Evolutionary conservation across 306 rosid species (phyloP).

Genomic region (Vigna hirtella): DNA sequence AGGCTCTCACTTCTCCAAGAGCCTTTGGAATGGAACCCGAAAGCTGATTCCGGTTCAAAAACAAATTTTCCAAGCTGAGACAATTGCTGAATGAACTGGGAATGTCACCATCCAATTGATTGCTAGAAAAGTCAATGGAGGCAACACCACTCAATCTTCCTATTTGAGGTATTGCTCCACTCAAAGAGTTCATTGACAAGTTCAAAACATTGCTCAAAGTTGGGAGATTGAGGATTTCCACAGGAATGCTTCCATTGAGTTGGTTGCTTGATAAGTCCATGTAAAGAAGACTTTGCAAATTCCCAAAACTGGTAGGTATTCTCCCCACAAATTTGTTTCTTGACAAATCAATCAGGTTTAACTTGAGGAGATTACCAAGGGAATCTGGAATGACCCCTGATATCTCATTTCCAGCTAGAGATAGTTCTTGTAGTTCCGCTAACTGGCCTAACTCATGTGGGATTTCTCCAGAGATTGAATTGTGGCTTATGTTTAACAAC

Average conservation of each 20-base stretch:
- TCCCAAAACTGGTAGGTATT: slow-evolving; percentile 60
- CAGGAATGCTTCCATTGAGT: slow-evolving; percentile 69
- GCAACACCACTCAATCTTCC: slow-evolving; percentile 47
- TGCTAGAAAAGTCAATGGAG: slow-evolving; percentile 66
- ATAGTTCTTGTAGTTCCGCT: slow-evolving; percentile 55
- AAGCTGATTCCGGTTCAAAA: slow-evolving; percentile 58
- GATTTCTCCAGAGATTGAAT: slow-evolving; percentile 65
- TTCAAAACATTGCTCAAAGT: slow-evolving; percentile 63
- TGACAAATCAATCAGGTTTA: slow-evolving; percentile 66
- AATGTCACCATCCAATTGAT: slow-evolving; percentile 60
- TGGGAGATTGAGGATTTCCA: slow-evolving; percentile 59
- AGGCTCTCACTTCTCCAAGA: slow-evolving; percentile 61
- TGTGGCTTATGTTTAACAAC: slow-evolving; percentile 66
- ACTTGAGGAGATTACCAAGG: slow-evolving; percentile 60
- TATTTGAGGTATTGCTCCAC: slow-evolving; percentile 71
- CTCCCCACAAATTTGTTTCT: slow-evolving; percentile 56
- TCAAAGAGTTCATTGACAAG: slow-evolving; percentile 63
- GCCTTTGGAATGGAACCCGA: slow-evolving; percentile 69
- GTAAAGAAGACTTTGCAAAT: slow-evolving; percentile 55
- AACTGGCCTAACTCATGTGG: slow-evolving; percentile 66
- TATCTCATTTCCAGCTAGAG: slow-evolving; percentile 57
- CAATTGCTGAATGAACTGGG: slow-evolving; percentile 64
- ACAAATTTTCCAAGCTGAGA: slow-evolving; percentile 61
- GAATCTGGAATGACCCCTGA: slow-evolving; percentile 66
- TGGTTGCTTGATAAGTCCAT: slow-evolving; percentile 72